Base-by-base conservation (phyloP, 2,329 filamentous ascomycete genomes). In the Hypomyces perniciosus region DNA sequence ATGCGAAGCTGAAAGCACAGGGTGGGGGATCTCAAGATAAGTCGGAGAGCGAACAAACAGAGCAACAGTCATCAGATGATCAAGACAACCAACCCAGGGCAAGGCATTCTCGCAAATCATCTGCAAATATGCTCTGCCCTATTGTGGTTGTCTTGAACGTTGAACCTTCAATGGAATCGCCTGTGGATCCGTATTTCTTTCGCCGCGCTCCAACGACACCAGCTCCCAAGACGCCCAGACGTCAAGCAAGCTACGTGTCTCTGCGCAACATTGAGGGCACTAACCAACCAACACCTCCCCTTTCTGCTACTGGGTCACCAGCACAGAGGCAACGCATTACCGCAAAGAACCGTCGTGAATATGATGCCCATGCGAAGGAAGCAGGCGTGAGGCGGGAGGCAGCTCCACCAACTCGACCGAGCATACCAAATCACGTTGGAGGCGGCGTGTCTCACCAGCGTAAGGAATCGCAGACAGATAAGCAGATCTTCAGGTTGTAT, bases 131-230 rank as follows among this genome's bases (percentile, higher is more conserved):
- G 5, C 57, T 72, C 26, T 66, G 63, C 28, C 60, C 65, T 33
- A 65, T 76, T 39, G 69, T 74, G 63, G 69, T 71, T 3, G 67
- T 72, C 2, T 62, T 63, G 10, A 62, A 70, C 27, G 56, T 72
- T n/a, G 54, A 67, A 26, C 70, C 68, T 9, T 63, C 40, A 8
- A 46, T 45, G 10, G 50, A 35, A 28, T 13, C 49, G 37, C 31
- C 47, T 28, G 37, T 43, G 12, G 43, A 50, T 6, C 39, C 30
- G 10, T 29, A 6, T 9, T 29, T 31, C 9, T 44, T 30, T n/a
- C 41, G 13, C 27, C 41, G 29, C 27, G 26, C 41, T 7, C 41
- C 6, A 42, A 10, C 26, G 27, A 8, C 40, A 29, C 6, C n/a
- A 20, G 9, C 40, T 27, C 20, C 40, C 7, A 29, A 44, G 27